These are phyloP conservation scores for Spathaspora sp. DNA, from an alignment of 805 yeast species.

Conservation along the genomic window DNA sequence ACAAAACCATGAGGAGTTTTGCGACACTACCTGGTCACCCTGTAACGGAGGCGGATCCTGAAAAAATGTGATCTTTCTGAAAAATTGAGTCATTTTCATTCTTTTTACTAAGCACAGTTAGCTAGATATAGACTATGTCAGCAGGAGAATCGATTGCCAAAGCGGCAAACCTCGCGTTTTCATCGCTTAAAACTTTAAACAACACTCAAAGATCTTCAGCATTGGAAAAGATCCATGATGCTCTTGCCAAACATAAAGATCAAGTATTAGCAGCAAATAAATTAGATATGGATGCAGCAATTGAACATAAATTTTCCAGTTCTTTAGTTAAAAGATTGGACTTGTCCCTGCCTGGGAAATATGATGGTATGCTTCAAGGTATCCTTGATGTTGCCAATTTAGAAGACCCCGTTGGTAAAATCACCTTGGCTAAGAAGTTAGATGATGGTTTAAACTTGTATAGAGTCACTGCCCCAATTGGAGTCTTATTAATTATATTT, in stretches of 20 bases:
- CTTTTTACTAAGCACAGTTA: neutral
- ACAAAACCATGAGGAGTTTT: neutral
- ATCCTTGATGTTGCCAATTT: constrained; percentile 84
- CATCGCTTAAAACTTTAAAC: constrained; percentile 71
- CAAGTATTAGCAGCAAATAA: constrained; percentile 70
- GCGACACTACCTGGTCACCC: neutral
- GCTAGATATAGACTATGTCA: constrained; percentile 1
- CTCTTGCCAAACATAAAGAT: constrained; percentile 54
- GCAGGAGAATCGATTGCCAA: constrained; percentile 81
- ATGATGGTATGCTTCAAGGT: constrained; percentile 92
- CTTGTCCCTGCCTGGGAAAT: constrained; percentile 76
- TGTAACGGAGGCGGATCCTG: neutral
- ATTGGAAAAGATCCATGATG: constrained; percentile 67
- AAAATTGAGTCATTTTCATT: neutral
- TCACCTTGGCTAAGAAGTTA: constrained; percentile 75
- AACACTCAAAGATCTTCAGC: constrained; percentile 74
- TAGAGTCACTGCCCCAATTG: constrained; percentile 90
- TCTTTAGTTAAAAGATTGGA: constrained; percentile 84
- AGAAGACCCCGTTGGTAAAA: constrained; percentile 90
- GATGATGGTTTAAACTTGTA: constrained; percentile 87
- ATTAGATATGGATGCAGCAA: constrained; percentile 71
- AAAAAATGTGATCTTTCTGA: neutral
- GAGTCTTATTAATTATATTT: constrained; percentile 86
- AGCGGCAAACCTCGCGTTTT: constrained; percentile 79
- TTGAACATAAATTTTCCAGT: constrained; percentile 53